Percentiles rank a stretch among this genome's conserved stretches.
These are phyloP conservation scores for Nicotiana rustica DNA, from an alignment of 305 asterid species.

Conservation along the genomic window DNA sequence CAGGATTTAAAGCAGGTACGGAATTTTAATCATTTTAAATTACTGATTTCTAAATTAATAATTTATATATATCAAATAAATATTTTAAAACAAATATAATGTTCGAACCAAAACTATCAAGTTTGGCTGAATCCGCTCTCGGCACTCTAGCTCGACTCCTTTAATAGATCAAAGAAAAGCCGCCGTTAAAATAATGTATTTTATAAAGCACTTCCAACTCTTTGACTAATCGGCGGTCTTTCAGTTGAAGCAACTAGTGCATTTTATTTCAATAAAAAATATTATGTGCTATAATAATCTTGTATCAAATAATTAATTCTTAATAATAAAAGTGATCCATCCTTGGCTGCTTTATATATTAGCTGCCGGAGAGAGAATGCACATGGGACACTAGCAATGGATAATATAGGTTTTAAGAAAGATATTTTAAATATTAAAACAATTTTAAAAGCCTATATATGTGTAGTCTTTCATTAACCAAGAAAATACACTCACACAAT, in stretches of 20 bases:
- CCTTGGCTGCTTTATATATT: not conserved
- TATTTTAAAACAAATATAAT: too few species aligned
- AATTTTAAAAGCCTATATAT: not conserved
- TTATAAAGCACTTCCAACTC: not conserved
- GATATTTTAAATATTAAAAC: not conserved
- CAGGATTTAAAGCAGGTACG: too few species aligned
- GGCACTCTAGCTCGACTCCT: too few species aligned
- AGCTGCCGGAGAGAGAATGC: constrained; percentile 26
- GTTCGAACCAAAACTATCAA: too few species aligned
- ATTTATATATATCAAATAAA: too few species aligned
- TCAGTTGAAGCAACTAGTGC: not conserved
- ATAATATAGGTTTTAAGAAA: not conserved
- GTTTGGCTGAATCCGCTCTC: too few species aligned
- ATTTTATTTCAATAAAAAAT: not conserved
- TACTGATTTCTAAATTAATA: too few species aligned
- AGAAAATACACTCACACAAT: constrained; percentile 4
- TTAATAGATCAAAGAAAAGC: not conserved
- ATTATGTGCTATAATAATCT: not conserved
- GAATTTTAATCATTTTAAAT: too few species aligned
- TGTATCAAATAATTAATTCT: not conserved
- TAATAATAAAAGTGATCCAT: not conserved
- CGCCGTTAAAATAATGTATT: not conserved
- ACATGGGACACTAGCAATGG: not conserved
- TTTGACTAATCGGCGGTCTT: too few species aligned
- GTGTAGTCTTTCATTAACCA: not conserved